phyloP scores from a whole-genome alignment of 148 eudicot genomes.

The Limonium bicolor region DNA sequence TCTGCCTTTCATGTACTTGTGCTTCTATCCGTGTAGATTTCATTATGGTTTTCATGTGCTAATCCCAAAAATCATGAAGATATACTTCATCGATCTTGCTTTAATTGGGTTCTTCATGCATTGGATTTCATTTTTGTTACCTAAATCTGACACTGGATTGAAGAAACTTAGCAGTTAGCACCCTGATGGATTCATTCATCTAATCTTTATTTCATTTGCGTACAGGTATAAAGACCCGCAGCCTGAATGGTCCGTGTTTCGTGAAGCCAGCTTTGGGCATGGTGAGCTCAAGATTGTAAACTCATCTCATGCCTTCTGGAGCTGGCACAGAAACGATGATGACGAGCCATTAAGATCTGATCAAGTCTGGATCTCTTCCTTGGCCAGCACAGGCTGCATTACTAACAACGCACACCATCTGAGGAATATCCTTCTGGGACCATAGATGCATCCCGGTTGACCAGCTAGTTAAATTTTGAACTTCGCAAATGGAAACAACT shows the following conservation, averaged over 20 bases:
- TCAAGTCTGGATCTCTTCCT: conserved; percentile 67
- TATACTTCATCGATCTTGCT: too few species aligned
- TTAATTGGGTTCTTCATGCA: too few species aligned
- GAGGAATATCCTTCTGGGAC: conserved; percentile 37
- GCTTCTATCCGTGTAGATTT: not conserved
- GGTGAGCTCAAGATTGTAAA: conserved; percentile 74
- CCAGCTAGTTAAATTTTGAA: too few species aligned
- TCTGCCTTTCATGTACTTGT: not conserved
- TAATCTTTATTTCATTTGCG: conserved; percentile 4
- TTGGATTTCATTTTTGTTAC: too few species aligned
- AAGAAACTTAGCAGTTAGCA: not conserved
- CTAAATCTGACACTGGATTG: too few species aligned
- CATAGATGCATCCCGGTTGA: too few species aligned
- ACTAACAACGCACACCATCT: conserved; percentile 18
- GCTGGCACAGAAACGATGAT: conserved; percentile 86
- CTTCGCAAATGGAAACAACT: too few species aligned
- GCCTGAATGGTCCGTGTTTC: conserved; percentile 82
- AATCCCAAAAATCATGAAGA: too few species aligned
- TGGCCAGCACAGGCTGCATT: conserved; percentile 50
- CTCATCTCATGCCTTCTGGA: conserved; percentile 68
- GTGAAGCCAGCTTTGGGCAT: conserved; percentile 91
- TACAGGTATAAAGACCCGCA: conserved; percentile 54
- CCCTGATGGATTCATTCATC: not conserved
- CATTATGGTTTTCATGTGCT: not conserved
- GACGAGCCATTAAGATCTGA: conserved; percentile 84